A percentile compares a stretch with the other conserved stretches of the same genome.
These are phyloP conservation scores for Heterobasidion parviporum DNA, from an alignment of 1,284 basidiomycete genomes.

Conservation along the genomic window DNA sequence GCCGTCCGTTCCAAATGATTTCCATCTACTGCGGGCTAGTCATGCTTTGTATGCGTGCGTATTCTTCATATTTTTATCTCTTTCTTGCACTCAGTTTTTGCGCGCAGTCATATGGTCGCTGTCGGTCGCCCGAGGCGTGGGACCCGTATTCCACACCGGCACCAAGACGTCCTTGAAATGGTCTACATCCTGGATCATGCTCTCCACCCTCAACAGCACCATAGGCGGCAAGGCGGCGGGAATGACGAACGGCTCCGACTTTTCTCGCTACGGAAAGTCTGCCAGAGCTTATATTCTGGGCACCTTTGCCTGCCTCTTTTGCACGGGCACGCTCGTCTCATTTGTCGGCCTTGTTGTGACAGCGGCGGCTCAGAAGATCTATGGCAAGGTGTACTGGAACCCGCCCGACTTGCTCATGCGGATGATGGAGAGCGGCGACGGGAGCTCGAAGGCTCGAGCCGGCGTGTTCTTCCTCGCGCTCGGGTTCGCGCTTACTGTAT, in stretches of 20 bases:
- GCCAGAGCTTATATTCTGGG: conserved; percentile 1
- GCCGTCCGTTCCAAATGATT: conserved; percentile 10
- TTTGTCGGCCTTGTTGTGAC: conserved; percentile 12
- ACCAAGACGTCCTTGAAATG: conserved; percentile 4
- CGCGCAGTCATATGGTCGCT: conserved; percentile 10
- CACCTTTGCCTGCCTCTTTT: conserved; percentile 2
- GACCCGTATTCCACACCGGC: conserved; percentile 8
- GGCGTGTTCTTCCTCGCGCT: conserved; percentile 13
- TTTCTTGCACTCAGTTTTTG: not conserved
- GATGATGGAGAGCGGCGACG: conserved; percentile 12
- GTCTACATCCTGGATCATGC: conserved; percentile 9
- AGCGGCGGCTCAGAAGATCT: conserved; percentile 12
- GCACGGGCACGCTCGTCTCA: conserved; percentile 10
- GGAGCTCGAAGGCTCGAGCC: conserved; percentile 10
- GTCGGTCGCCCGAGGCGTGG: conserved; percentile 9
- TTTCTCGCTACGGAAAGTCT: conserved; percentile 10
- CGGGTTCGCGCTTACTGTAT: conserved; percentile 10
- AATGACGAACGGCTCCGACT: conserved; percentile 14
- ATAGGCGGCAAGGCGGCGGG: conserved; percentile 11
- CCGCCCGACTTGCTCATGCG: conserved; percentile 13
- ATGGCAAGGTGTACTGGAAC: conserved; percentile 14
- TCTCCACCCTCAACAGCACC: conserved; percentile 8
- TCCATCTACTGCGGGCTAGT: conserved; percentile 9
- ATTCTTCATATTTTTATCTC: not conserved
- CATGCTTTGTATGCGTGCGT: conserved; percentile 12